These are phyloP conservation scores for Sporothrix curviconia DNA, from an alignment of 2,329 filamentous ascomycete genomes.

Conservation along the genomic window DNA sequence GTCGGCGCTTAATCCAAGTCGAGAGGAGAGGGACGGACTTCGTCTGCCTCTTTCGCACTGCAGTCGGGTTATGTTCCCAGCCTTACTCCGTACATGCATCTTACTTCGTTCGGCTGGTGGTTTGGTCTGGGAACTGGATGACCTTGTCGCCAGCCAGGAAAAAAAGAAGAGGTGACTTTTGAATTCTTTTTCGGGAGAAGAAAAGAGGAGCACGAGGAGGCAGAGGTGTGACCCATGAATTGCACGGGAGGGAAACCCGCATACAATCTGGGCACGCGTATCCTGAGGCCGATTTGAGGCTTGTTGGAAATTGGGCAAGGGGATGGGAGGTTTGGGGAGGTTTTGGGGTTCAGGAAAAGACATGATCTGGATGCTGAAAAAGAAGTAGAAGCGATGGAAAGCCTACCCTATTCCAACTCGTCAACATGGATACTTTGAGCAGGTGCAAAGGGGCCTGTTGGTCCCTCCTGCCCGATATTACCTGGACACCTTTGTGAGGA, in stretches of 20 bases:
- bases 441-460: neutral
- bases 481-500: neutral
- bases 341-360: no score
- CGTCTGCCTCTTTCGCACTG: neutral
- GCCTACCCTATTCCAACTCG: neutral
- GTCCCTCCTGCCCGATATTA: neutral
- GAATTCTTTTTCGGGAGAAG: no score
- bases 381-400: no score
- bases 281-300: neutral
- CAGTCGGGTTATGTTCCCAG: no score
- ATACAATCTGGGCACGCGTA: neutral
- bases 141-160: no score
- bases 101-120: no score
- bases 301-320: neutral
- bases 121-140: no score
- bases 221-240: neutral
- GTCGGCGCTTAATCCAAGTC: conserved; percentile 49
- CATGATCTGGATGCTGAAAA: no score
- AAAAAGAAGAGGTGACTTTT: neutral
- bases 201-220: neutral
- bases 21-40: neutral
- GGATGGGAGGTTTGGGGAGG: no score
- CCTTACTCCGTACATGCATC: no score
- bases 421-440: neutral
- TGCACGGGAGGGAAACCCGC: neutral